phyloP scores from a whole-genome alignment of 441 rosid genomes.

The Flueggea neowawraea region DNA sequence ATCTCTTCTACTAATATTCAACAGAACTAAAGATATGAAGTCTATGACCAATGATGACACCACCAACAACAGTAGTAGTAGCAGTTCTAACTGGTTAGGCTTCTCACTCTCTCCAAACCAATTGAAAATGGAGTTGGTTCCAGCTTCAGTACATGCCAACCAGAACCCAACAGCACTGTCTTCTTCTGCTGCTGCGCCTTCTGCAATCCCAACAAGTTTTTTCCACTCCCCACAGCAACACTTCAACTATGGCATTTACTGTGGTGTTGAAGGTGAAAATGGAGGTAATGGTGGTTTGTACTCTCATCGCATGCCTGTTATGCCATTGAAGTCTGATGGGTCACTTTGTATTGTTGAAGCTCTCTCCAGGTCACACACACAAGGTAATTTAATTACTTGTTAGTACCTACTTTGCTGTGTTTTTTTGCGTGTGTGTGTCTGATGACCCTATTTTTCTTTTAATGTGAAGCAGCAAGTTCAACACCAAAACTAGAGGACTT shows the following conservation, averaged over 20 bases:
- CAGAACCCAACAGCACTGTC: constrained; percentile 16
- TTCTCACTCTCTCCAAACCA: constrained; percentile 69
- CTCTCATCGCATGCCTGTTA: constrained; percentile 51
- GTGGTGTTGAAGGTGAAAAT: constrained; percentile 42
- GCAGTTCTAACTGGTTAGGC: constrained; percentile 59
- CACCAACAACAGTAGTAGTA: constrained; percentile 19
- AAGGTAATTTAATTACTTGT: not conserved
- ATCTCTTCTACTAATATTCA: constrained; percentile 13
- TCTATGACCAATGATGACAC: constrained; percentile 50
- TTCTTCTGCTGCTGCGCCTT: constrained; percentile 27
- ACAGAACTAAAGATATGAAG: constrained; percentile 48
- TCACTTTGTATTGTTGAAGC: constrained; percentile 79
- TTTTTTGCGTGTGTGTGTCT: constrained; percentile 8
- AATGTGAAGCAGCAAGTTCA: constrained; percentile 39
- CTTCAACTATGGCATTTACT: constrained; percentile 46
- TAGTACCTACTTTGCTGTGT: not conserved
- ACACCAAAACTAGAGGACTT: constrained; percentile 95
- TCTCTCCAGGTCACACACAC: constrained; percentile 49
- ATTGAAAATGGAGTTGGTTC: constrained; percentile 68
- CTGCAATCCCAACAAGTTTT: constrained; percentile 36
- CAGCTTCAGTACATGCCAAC: constrained; percentile 5
- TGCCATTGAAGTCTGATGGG: constrained; percentile 89
- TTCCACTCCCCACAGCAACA: constrained; percentile 31
- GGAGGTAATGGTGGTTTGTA: constrained; percentile 28
- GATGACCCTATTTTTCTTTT: constrained; percentile 11